Evolutionary conservation across 2,329 filamentous ascomycete species (phyloP), one percentile per base, ranked within the genome.

Genomic region (Periglandula ipomoeae): DNA sequence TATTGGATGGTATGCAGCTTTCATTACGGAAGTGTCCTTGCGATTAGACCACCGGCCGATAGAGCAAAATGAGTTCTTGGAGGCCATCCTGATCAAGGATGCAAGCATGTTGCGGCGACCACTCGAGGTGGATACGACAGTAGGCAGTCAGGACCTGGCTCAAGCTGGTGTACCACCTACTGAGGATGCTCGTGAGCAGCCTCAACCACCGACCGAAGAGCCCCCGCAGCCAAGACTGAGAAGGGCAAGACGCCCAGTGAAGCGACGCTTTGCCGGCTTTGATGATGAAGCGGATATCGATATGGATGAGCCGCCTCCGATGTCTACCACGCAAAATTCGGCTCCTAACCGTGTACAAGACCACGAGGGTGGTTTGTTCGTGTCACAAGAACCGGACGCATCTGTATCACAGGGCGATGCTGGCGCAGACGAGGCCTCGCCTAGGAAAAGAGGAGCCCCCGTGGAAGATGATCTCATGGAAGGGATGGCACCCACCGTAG

Each of bases 51-150:
- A 95, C 62, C 81, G 89, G 4, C 82, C 89, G 2, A 84, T 96
- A 47, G 82, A 91, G 56, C 89, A 96, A 60, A 89, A 85, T 50
- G 90, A 96, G 58, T 95, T 98, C 53, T 74, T 98, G 2, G 89
- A 95, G 63, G 87, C 87, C 1, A 93, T 98, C 41, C 69, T 97
- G 24, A 81, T 74, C n/a, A 85, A 85, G 45, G 84, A 97, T 66
- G 80, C 88, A 6, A 80, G 77, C 51, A 75, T 78, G 39, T 71
- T 97, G 19, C 82, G 87, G 50, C 78, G 82, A 34, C 76, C 82
- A 5, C 74, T 94, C 3, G 75, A 84, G 54, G 67, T 78, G 9
- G 67, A 68, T 35, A 61, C 61, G 3, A 43, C 54, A 2, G 48
- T 51, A 23, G 57, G 52, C n/a, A 57, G 55, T 3, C 59, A 60